Evolutionary conservation across 2,329 filamentous ascomycete species (phyloP).

Genomic region (Talaromyces sp.): DNA sequence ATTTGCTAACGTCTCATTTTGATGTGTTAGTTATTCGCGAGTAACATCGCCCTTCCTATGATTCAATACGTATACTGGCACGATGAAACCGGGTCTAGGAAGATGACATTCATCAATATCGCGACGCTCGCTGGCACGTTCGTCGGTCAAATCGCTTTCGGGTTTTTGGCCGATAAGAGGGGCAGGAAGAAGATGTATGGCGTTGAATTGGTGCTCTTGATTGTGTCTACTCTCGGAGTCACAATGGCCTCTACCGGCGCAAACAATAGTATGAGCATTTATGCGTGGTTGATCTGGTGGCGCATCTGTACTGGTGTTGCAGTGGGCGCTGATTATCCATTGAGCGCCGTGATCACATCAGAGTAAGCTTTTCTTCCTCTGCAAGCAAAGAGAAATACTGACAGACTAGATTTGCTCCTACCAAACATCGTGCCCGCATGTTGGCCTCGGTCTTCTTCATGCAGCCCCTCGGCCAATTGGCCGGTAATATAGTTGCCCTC

Average conservation of each 20-base stretch:
- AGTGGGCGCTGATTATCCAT: constrained; percentile 66
- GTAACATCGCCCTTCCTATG: constrained; percentile 51
- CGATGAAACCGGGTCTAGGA: constrained; percentile 32
- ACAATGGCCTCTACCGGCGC: constrained; percentile 45
- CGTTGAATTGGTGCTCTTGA: constrained; percentile 47
- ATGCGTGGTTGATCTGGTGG: constrained; percentile 48
- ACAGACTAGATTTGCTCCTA: constrained; percentile 46
- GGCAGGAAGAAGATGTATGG: constrained; percentile 53
- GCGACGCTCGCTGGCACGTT: constrained; percentile 47
- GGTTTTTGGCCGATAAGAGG: constrained; percentile 46
- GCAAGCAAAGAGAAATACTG: not conserved
- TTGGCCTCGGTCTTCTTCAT: constrained; percentile 66
- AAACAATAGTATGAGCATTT: constrained; percentile 44
- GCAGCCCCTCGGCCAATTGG: constrained; percentile 65
- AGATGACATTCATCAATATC: constrained; percentile 43
- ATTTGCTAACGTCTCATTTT: not conserved
- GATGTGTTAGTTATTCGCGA: constrained; percentile 43
- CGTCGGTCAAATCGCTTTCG: constrained; percentile 48
- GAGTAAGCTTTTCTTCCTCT: constrained; percentile 48
- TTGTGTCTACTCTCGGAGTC: constrained; percentile 46
- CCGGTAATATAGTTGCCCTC: constrained; percentile 61
- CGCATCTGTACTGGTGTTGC: constrained; percentile 50
- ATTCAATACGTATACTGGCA: constrained; percentile 49
- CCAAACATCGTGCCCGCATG: constrained; percentile 64
- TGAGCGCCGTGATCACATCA: constrained; percentile 64